These are phyloP conservation scores for Teratosphaeria epicoccoides DNA, from an alignment of 2,329 filamentous ascomycete species.

Conservation along the genomic window DNA sequence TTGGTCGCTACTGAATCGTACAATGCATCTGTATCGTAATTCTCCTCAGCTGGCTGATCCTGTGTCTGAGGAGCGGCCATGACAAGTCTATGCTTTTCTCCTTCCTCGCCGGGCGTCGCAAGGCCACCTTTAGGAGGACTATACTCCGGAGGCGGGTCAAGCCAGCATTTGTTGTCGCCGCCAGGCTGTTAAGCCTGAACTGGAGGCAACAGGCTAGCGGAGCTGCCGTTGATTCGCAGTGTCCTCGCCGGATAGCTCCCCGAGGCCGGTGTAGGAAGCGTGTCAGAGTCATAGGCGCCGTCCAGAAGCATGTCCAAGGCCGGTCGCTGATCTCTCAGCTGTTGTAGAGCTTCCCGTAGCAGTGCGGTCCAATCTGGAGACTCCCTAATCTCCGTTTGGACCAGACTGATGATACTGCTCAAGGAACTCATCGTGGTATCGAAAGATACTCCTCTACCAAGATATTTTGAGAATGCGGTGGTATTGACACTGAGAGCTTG, in stretches of 20 bases:
- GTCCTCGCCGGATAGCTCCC: not conserved
- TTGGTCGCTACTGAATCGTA: constrained; percentile 16
- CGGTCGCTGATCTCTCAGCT: constrained; percentile 12
- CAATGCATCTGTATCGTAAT: constrained; percentile 11
- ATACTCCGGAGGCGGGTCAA: constrained; percentile 22
- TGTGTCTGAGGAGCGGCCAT: constrained; percentile 4
- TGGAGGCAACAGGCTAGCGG: not conserved
- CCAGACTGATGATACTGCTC: constrained; percentile 1
- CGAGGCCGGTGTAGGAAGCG: constrained; percentile 13
- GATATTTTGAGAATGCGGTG: not conserved
- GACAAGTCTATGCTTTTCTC: constrained; percentile 7
- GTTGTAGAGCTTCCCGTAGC: constrained; percentile 7
- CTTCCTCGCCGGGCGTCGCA: constrained; percentile 7
- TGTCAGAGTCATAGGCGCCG: not conserved
- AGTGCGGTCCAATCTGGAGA: not conserved
- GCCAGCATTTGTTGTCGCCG: constrained; percentile 15
- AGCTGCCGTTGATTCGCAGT: not conserved
- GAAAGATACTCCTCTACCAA: constrained; percentile 3
- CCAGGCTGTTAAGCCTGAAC: constrained; percentile 14
- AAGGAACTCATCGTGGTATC: constrained; percentile 7
- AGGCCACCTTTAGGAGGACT: constrained; percentile 10
- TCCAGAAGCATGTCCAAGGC: constrained; percentile 13
- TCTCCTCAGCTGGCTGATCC: constrained; percentile 5
- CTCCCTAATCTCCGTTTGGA: not conserved
- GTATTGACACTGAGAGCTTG: constrained; percentile 2